Conservation (phyloP, 257 asterid genomes). For the Agastache rugosa region DNA sequence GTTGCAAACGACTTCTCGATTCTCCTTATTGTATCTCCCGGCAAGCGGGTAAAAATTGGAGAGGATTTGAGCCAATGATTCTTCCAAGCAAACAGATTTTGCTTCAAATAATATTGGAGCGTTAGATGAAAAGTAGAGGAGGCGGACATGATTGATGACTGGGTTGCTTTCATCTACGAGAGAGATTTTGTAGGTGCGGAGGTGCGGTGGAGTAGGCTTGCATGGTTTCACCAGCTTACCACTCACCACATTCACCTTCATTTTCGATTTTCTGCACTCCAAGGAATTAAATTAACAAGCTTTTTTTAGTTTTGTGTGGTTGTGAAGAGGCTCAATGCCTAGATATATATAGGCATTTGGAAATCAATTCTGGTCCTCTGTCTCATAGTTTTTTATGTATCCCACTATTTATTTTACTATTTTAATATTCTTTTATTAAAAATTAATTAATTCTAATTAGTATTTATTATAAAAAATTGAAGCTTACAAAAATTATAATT, state of each 20-base stretch:
- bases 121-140: neutral
- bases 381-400: too few relatives aligned
- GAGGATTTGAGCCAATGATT: conserved; percentile 26
- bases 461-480: too few relatives aligned
- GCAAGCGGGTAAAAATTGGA: conserved; percentile 43
- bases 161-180: neutral
- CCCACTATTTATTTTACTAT: too few relatives aligned
- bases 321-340: too few relatives aligned
- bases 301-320: too few relatives aligned
- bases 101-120: neutral
- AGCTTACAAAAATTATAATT: too few relatives aligned
- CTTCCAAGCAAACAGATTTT: neutral
- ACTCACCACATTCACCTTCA: neutral
- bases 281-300: neutral
- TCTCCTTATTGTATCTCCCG: neutral
- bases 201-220: neutral
- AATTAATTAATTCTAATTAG: too few relatives aligned
- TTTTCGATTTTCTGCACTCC: neutral
- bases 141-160: neutral
- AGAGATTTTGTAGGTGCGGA: neutral
- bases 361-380: too few relatives aligned
- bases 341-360: too few relatives aligned
- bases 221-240: neutral
- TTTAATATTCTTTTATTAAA: too few relatives aligned
- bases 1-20: neutral